A percentile compares a stretch with the other conserved stretches of the same genome.
These are phyloP conservation scores for Hirschioporus abietinus DNA, from an alignment of 768 basidiomycete genomes.

Conservation along the genomic window DNA sequence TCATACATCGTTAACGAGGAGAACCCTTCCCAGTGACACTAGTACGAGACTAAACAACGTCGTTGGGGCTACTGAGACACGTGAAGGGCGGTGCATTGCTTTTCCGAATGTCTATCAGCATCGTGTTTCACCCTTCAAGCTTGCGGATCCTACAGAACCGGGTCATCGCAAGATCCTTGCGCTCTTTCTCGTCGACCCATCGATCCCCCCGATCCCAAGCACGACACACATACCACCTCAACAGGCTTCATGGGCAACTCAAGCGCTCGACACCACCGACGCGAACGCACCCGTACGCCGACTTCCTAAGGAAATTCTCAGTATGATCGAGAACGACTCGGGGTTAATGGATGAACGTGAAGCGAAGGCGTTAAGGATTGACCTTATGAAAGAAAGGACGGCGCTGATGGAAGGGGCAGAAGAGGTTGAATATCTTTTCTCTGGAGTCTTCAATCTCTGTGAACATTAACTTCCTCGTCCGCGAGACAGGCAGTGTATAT, in stretches of 20 bases:
- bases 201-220: slow-evolving; percentile 20
- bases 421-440: neutral
- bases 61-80: slow-evolving; percentile 25
- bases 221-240: slow-evolving; percentile 29
- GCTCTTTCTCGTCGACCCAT: slow-evolving; percentile 34
- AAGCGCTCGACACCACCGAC: slow-evolving; percentile 12
- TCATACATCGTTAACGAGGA: neutral
- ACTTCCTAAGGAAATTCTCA: slow-evolving; percentile 18
- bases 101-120: slow-evolving; percentile 36
- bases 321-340: slow-evolving; percentile 14
- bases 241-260: slow-evolving; percentile 24
- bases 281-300: neutral
- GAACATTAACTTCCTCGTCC: neutral
- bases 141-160: slow-evolving; percentile 27
- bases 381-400: slow-evolving; percentile 21
- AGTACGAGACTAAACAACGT: slow-evolving; percentile 14
- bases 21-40: slow-evolving; percentile 6
- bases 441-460: slow-evolving; percentile 1
- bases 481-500: no score
- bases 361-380: slow-evolving; percentile 13
- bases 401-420: neutral
- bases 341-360: slow-evolving; percentile 10
- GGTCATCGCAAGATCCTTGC: slow-evolving; percentile 35
- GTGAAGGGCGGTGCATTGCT: slow-evolving; percentile 24
- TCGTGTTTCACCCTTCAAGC: slow-evolving; percentile 29